These are phyloP conservation scores for Grosmannia serpens DNA, from an alignment of 2,329 filamentous ascomycete genomes.

Conservation along the genomic window DNA sequence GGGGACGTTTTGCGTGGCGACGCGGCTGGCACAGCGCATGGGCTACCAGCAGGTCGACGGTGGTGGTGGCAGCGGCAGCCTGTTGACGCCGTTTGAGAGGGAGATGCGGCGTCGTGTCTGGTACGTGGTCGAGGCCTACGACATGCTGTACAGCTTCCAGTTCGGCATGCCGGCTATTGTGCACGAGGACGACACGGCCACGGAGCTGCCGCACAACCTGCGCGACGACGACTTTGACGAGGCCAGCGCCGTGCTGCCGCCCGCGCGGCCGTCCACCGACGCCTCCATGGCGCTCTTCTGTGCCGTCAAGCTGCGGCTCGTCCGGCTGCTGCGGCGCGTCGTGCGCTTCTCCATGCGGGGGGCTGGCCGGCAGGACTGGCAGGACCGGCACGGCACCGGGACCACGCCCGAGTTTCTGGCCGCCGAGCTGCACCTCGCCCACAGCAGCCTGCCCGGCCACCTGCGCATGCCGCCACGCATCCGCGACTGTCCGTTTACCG, in stretches of 20 bases:
- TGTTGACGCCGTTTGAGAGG: slow-evolving; percentile 33
- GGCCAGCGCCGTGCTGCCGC: slow-evolving; percentile 41
- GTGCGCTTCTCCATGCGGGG: slow-evolving; percentile 30
- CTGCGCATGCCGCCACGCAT: slow-evolving; percentile 12
- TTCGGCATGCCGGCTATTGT: slow-evolving; percentile 29
- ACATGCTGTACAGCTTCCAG: slow-evolving; percentile 37
- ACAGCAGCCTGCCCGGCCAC: slow-evolving; percentile 3
- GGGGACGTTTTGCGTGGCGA: slow-evolving; percentile 33
- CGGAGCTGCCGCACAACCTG: slow-evolving; percentile 47
- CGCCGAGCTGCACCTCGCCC: slow-evolving; percentile 3
- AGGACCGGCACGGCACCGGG: no score
- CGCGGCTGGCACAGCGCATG: slow-evolving; percentile 37
- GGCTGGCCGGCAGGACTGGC: no score
- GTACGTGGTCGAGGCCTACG: slow-evolving; percentile 36
- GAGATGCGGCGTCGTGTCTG: slow-evolving; percentile 40
- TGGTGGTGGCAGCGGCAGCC: background rate
- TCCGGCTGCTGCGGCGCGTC: slow-evolving; percentile 27
- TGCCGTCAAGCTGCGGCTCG: slow-evolving; percentile 29
- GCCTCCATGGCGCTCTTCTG: slow-evolving; percentile 46
- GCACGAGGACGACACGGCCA: slow-evolving; percentile 51
- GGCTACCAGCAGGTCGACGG: slow-evolving; percentile 34
- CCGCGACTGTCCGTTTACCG: slow-evolving; percentile 23
- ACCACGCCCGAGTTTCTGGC: background rate
- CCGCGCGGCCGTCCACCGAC: slow-evolving; percentile 41
- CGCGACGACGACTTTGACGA: slow-evolving; percentile 55